Base-by-base conservation (phyloP, 495 filamentous ascomycete species). In the Lasiosphaeria ovina region DNA sequence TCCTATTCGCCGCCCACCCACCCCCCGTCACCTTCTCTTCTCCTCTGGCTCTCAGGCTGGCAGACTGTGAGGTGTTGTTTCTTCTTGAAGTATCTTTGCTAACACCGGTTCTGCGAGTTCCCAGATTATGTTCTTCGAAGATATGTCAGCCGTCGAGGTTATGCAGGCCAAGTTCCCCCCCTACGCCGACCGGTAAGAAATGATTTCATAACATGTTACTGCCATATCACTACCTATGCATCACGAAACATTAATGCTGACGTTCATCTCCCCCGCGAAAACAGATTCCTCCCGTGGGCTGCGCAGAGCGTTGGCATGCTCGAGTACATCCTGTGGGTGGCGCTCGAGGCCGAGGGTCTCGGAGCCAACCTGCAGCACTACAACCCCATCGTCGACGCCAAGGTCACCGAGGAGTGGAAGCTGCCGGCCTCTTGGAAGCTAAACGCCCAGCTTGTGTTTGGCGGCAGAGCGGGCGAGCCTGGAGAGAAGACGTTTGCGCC, bases 321-420 rank as follows among this genome's bases (percentile, higher is more conserved):
- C 69, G 87, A 90, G 74, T 84, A 77, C 74, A 74, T 78, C 24
- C 56, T 86, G 50, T 92, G 88, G 88, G 84, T 81, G 0, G 81
- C 83, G 0, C 77, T 92, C 42, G 84, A 87, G 72, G 76, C 80
- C 59, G 87, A 90, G 74, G 88, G 89, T 38, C 75, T 90, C 38
- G 89, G 87, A 49, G 83, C 81, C 69, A 90, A 85, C 76, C 78
- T 92, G 4, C 89, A 92, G 77, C 88, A 90, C 72, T 89, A 90
- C 77, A 88, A 87, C 79, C 81, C 87, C 1, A 66, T 89, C 52
- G 72, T 89, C 55, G 85, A 88, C 72, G 75, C 67, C 48, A 80
- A 80, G 72, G 83, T 85, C 11, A 66, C 71, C 35, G 71, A 76
- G 58, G 66, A 79, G 55, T 90, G 87, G 87, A 78, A 77, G 14